These are phyloP conservation scores for Cyberlindnera saturnus DNA, from an alignment of 805 yeast genomes.

Conservation along the genomic window DNA sequence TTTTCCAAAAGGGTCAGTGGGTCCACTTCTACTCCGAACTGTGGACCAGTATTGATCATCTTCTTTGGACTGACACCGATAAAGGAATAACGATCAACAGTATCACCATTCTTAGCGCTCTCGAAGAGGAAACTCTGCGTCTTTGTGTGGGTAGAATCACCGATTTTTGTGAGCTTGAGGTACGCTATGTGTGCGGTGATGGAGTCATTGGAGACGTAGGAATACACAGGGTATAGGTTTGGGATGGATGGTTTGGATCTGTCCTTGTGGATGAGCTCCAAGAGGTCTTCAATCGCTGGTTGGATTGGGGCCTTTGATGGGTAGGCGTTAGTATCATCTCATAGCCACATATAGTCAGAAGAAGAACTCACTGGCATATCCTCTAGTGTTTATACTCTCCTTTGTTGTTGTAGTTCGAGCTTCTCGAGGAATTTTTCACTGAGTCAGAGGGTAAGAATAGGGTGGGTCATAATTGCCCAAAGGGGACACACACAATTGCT, in stretches of 20 bases:
- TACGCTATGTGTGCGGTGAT: slow-evolving; percentile 90
- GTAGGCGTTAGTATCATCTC: neutral
- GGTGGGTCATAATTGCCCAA: too few relatives aligned
- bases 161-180: slow-evolving; percentile 61
- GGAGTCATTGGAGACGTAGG: slow-evolving; percentile 67
- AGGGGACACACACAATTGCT: too few relatives aligned
- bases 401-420: neutral
- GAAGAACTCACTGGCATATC: too few relatives aligned
- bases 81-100: slow-evolving; percentile 84
- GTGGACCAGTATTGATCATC: slow-evolving; percentile 76
- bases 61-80: slow-evolving; percentile 84
- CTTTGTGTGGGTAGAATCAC: slow-evolving; percentile 45
- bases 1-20: slow-evolving; percentile 71
- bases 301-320: slow-evolving; percentile 31
- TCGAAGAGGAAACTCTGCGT: slow-evolving; percentile 78
- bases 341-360: too few relatives aligned
- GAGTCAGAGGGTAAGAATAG: neutral
- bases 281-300: slow-evolving; percentile 44
- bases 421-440: neutral
- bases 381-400: neutral
- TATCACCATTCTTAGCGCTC: slow-evolving; percentile 84
- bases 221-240: slow-evolving; percentile 78
- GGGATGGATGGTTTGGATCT: slow-evolving; percentile 30
- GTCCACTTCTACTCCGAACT: slow-evolving; percentile 51
- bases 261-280: slow-evolving; percentile 33